phyloP scores from a whole-genome alignment of 192 early-diverging fungal genomes.

The Coemansia sp. region DNA sequence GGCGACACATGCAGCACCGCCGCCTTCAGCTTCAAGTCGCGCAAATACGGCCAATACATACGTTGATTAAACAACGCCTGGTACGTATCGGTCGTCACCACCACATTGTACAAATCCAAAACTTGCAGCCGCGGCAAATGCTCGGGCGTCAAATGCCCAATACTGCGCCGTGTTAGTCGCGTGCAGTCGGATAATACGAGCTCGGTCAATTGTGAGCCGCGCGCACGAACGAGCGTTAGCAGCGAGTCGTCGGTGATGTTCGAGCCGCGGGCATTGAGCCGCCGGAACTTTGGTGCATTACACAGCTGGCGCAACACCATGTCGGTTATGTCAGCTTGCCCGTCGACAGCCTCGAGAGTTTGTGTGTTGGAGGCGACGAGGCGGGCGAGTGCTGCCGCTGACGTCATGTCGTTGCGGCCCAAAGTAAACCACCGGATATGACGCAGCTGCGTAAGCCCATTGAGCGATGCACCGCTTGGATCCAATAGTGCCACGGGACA shows the following conservation, averaged over 20 bases:
- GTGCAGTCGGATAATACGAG: conserved; percentile 48
- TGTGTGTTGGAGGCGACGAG: conserved; percentile 29
- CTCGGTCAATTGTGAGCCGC: conserved; percentile 29
- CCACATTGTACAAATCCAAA: conserved; percentile 48
- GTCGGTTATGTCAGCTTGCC: conserved; percentile 39
- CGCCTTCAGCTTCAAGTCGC: conserved; percentile 47
- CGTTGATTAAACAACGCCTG: conserved; percentile 42
- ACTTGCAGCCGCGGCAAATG: conserved; percentile 28
- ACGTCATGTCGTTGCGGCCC: conserved; percentile 52
- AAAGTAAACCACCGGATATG: conserved; percentile 43
- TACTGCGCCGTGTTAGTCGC: conserved; percentile 39
- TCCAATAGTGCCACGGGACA: conserved; percentile 34
- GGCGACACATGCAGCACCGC: conserved; percentile 40
- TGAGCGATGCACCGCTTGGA: conserved; percentile 3
- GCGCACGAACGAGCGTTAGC: conserved; percentile 22
- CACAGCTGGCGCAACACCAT: conserved; percentile 27
- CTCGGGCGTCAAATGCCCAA: conserved; percentile 36
- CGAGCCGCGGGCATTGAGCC: conserved; percentile 45
- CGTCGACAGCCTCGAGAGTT: conserved; percentile 28
- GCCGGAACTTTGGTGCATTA: conserved; percentile 23
- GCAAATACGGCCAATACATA: conserved; percentile 45
- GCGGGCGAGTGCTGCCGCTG: conserved; percentile 27
- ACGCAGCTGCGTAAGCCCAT: conserved; percentile 18
- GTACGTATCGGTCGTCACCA: conserved; percentile 50
- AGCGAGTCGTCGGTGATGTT: conserved; percentile 43